Percentiles rank a stretch among this genome's conserved stretches.
phyloP scores from a whole-genome alignment of 106 monocot genomes.

The Vanilla planifolia region DNA sequence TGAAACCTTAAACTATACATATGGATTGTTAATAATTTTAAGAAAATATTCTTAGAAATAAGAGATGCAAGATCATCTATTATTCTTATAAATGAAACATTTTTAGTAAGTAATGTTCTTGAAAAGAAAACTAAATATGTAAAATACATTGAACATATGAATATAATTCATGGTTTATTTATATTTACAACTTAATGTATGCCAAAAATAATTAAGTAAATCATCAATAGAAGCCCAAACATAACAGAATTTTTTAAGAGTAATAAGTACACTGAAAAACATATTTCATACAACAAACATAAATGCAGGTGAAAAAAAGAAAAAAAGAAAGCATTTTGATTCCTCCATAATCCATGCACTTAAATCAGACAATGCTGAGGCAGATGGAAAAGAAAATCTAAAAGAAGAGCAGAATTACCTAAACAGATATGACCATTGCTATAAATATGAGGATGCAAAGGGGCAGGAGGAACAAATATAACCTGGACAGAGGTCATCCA shows the following conservation, averaged over 20 bases:
- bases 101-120: too few species aligned
- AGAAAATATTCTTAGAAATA: too few species aligned
- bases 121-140: too few species aligned
- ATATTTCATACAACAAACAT: neutral
- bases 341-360: neutral
- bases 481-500: conserved; percentile 12
- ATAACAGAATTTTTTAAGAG: neutral
- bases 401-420: conserved; percentile 16
- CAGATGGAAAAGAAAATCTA: neutral
- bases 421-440: conserved; percentile 45
- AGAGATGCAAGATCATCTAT: too few species aligned
- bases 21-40: too few species aligned
- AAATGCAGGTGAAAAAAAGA: neutral
- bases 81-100: too few species aligned
- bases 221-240: neutral
- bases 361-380: too few species aligned
- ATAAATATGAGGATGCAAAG: conserved; percentile 37
- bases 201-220: neutral
- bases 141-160: too few species aligned
- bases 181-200: too few species aligned
- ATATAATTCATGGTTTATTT: too few species aligned
- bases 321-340: neutral
- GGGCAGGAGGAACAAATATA: conserved; percentile 29
- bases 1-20: too few species aligned
- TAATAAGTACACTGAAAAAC: neutral